Conservation (phyloP, 495 filamentous ascomycete genomes). For the Daldinia childiae region DNA sequence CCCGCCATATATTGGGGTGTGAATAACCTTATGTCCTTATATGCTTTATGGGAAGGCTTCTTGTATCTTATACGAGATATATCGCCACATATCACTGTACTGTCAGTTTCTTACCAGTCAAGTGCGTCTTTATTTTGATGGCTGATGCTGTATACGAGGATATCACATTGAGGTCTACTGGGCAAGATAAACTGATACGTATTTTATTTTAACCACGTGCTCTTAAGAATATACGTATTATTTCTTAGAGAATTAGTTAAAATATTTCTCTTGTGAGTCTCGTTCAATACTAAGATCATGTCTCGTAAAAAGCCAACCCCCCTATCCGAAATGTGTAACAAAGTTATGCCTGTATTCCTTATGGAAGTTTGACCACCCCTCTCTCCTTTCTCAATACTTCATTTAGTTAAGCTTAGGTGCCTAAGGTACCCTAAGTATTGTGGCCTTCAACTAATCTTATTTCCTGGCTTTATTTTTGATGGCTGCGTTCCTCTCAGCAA, state of each 20-base stretch:
- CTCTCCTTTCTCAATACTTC: too few species aligned
- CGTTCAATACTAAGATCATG: too few species aligned
- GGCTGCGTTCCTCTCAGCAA: neutral
- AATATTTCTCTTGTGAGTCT: too few species aligned
- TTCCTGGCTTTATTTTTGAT: neutral
- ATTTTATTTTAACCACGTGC: neutral
- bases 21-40: conserved; percentile 6
- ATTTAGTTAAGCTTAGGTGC: neutral
- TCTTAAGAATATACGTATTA: too few species aligned
- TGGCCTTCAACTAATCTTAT: neutral
- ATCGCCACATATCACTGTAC: conserved; percentile 2
- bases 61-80: conserved; percentile 19
- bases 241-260: too few species aligned
- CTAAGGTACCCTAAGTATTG: neutral
- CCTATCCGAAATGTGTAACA: too few species aligned
- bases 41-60: neutral
- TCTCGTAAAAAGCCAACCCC: too few species aligned
- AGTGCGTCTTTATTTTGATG: neutral
- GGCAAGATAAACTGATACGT: neutral
- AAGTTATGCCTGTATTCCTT: too few species aligned
- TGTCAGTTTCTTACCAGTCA: neutral
- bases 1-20: conserved; percentile 6
- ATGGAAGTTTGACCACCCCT: too few species aligned
- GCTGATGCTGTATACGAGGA: neutral
- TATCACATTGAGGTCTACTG: neutral